Conservation (phyloP, 306 rosid genomes). For the Phaseolus lunatus region DNA sequence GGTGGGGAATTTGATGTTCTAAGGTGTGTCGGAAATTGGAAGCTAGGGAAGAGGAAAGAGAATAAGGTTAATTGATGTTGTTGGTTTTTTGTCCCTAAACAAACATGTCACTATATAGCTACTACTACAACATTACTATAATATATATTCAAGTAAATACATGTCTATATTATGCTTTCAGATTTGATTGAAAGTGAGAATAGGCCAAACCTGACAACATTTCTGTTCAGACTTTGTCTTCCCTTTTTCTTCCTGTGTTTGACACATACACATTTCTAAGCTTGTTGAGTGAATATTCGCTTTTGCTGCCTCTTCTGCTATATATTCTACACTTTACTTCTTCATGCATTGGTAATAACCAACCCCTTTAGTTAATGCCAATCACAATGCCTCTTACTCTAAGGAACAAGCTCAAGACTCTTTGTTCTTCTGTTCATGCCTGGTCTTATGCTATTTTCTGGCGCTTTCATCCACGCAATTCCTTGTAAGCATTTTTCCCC, state of each 20-base stretch:
- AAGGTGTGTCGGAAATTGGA: conserved; percentile 53
- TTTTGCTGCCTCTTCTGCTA: neutral
- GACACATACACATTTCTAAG: neutral
- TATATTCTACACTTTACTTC: neutral
- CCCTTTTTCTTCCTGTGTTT: conserved; percentile 17
- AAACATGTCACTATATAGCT: neutral
- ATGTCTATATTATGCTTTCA: conserved; percentile 10
- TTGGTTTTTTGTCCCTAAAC: conserved; percentile 27
- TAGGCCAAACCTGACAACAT: conserved; percentile 45
- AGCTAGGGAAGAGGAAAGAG: conserved; percentile 32
- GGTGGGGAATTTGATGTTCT: conserved; percentile 38
- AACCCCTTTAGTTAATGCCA: conserved; percentile 19
- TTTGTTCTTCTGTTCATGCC: conserved; percentile 58
- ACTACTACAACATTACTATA: neutral
- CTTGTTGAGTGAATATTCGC: conserved; percentile 14
- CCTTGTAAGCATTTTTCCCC: conserved; percentile 57
- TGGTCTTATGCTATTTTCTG: conserved; percentile 91
- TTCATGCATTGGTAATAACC: conserved; percentile 35
- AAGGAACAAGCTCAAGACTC: conserved; percentile 61
- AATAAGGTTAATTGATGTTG: conserved; percentile 1
- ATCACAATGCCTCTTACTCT: conserved; percentile 41
- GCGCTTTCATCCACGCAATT: conserved; percentile 68
- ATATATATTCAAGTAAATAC: neutral
- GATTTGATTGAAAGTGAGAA: conserved; percentile 43
- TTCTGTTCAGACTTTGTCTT: conserved; percentile 36